These are phyloP conservation scores for Thalassiosira livingstoniorum DNA, from an alignment of 352 stramenopile genomes.

Conservation along the genomic window DNA sequence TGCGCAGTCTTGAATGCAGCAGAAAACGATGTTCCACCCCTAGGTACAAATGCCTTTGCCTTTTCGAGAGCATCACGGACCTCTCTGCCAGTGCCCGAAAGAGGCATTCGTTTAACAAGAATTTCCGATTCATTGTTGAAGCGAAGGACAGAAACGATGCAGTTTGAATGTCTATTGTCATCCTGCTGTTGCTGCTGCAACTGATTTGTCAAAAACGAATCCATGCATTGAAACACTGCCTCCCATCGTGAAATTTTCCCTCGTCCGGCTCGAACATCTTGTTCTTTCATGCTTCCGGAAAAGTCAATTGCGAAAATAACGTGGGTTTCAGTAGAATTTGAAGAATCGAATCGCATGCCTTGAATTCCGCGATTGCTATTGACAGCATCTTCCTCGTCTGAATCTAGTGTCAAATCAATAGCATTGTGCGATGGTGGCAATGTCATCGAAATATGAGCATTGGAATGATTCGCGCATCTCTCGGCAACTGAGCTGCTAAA, in stretches of 20 bases:
- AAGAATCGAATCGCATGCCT: too few relatives aligned
- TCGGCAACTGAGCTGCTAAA: too few relatives aligned
- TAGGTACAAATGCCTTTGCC: background rate
- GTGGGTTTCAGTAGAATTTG: background rate
- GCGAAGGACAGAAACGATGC: constrained; percentile 15
- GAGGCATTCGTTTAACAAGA: constrained; percentile 2
- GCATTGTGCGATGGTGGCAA: too few relatives aligned
- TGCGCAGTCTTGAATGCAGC: background rate
- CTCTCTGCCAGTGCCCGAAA: background rate
- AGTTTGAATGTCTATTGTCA: background rate
- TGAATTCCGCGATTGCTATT: too few relatives aligned
- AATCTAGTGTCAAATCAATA: too few relatives aligned
- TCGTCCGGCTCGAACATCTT: background rate
- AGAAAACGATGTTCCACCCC: background rate
- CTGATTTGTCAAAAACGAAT: constrained; percentile 17
- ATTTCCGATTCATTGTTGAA: constrained; percentile 21
- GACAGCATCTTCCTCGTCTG: too few relatives aligned
- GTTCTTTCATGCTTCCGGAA: constrained; percentile 10
- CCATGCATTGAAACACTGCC: constrained; percentile 21
- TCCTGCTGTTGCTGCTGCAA: background rate
- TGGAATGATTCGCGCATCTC: too few relatives aligned
- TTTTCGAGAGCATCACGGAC: background rate
- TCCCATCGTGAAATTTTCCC: constrained; percentile 23
- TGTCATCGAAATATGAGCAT: too few relatives aligned
- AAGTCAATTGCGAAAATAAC: constrained; percentile 35